phyloP scores from a whole-genome alignment of 257 asterid genomes.

The Nicotiana noctiflora region DNA sequence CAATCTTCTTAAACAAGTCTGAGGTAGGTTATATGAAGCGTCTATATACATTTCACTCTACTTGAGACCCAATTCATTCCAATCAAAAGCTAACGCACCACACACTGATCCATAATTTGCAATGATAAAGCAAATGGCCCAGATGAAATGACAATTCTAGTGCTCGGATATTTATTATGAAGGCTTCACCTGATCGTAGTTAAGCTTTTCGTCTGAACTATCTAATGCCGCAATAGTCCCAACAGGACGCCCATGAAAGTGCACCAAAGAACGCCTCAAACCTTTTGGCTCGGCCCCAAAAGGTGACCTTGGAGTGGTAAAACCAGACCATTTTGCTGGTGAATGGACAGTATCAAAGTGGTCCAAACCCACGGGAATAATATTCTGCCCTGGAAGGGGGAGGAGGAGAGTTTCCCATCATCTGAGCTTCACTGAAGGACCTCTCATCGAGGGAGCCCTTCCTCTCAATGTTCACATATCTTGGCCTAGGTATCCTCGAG shows the following conservation, averaged over 20 bases:
- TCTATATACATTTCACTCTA: neutral
- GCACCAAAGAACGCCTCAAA: conserved; percentile 1
- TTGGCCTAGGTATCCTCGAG: conserved; percentile 37
- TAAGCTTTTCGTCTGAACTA: conserved; percentile 2
- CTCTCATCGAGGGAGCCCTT: conserved; percentile 56
- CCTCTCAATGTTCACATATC: conserved; percentile 48
- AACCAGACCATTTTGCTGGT: conserved; percentile 44
- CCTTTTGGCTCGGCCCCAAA: conserved; percentile 17
- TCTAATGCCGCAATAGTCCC: conserved; percentile 12
- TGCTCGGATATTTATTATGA: neutral
- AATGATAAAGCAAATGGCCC: neutral
- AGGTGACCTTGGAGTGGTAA: conserved; percentile 55
- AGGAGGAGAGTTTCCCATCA: conserved; percentile 35
- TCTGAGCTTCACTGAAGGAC: conserved; percentile 40
- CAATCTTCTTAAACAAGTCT: neutral
- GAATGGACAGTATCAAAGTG: conserved; percentile 35
- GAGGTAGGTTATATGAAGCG: neutral
- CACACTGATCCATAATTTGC: neutral
- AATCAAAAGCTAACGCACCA: neutral
- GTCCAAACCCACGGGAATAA: conserved; percentile 33
- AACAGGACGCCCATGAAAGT: conserved; percentile 8
- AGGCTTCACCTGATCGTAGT: conserved; percentile 10
- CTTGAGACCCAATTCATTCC: neutral
- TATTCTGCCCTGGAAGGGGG: conserved; percentile 44
- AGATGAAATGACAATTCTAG: neutral